phyloP scores from a whole-genome alignment of 257 asterid genomes.

The Solanum chiquidenum region DNA sequence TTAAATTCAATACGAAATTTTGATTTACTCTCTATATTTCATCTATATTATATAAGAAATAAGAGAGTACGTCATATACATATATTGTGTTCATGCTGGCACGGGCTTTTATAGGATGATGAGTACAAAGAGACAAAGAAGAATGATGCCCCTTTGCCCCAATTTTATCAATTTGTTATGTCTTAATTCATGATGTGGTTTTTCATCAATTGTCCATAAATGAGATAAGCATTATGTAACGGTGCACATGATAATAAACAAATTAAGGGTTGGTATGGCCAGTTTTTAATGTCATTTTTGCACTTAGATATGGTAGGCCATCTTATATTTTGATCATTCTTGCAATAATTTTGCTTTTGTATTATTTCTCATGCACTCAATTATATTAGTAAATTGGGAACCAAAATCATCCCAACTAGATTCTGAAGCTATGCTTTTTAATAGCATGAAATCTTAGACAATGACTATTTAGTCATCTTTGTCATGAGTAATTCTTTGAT shows the following conservation, averaged over 20 bases:
- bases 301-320: conserved; percentile 19
- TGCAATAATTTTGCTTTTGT: background rate
- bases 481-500: conserved; percentile 44
- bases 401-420: conserved; percentile 52
- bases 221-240: conserved; percentile 25
- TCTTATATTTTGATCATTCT: conserved; percentile 1
- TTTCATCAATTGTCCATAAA: conserved; percentile 1
- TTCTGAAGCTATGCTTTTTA: conserved; percentile 54
- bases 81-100: no score
- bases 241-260: background rate
- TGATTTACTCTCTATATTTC: no score
- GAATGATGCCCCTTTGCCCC: conserved; percentile 14
- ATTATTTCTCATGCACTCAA: conserved; percentile 1
- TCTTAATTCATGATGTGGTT: conserved; percentile 45
- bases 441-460: conserved; percentile 33
- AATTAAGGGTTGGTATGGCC: conserved; percentile 1
- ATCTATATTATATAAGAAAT: no score
- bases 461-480: conserved; percentile 32
- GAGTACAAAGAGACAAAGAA: conserved; percentile 35
- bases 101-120: background rate
- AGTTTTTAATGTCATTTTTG: background rate
- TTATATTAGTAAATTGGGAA: conserved; percentile 9
- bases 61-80: no score
- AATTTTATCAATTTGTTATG: conserved; percentile 29
- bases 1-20: background rate